Evolutionary conservation across 1,139 yeast genomes (phyloP).

Genomic region (Meyerozyma smithsonii): DNA sequence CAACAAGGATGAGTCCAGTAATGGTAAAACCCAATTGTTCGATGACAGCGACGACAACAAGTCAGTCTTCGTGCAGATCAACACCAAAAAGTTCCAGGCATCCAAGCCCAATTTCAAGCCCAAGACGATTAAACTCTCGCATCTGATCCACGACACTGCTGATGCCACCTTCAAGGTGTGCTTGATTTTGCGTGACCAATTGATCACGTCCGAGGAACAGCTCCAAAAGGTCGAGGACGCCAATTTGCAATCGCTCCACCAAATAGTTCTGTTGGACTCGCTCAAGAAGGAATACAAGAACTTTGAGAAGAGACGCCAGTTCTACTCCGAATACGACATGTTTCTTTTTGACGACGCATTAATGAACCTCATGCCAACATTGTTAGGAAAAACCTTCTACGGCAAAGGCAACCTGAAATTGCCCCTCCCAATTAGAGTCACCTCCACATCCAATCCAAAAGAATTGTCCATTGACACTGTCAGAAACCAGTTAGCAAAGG

Average conservation of each 20-base stretch:
- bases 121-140: conserved; percentile 51
- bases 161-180: conserved; percentile 56
- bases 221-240: conserved; percentile 58
- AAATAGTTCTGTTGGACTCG: conserved; percentile 51
- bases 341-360: conserved; percentile 83
- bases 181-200: conserved; percentile 67
- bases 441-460: conserved; percentile 28
- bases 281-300: conserved; percentile 65
- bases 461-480: conserved; percentile 54
- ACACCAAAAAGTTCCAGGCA: conserved; percentile 59
- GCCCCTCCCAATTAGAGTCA: conserved; percentile 67
- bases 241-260: conserved; percentile 41
- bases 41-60: conserved; percentile 53
- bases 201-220: conserved; percentile 52
- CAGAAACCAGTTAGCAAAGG: conserved; percentile 54
- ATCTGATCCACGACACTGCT: conserved; percentile 34
- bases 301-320: conserved; percentile 66
- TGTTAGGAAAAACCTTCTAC: conserved; percentile 78
- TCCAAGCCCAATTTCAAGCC: conserved; percentile 71
- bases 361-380: conserved; percentile 72
- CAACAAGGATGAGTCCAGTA: conserved; percentile 23
- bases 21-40: conserved; percentile 28
- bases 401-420: conserved; percentile 47
- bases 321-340: conserved; percentile 57
- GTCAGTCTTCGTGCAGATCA: conserved; percentile 54